These are phyloP conservation scores for Cyphellophora attinorum DNA, from an alignment of 2,329 filamentous ascomycete species.

Conservation along the genomic window DNA sequence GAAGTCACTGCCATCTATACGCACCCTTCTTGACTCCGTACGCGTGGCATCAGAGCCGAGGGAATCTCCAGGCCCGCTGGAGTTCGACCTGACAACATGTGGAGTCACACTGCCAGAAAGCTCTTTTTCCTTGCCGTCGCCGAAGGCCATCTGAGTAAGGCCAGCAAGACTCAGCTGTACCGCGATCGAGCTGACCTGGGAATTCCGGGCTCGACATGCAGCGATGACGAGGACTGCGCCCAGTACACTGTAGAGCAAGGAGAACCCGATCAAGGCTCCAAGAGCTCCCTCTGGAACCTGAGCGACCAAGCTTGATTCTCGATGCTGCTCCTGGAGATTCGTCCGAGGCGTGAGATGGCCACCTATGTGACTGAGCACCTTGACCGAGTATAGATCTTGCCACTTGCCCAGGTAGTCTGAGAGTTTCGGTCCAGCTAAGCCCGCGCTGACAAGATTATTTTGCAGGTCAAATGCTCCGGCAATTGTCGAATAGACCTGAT, in stretches of 20 bases:
- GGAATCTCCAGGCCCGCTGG: too few species aligned
- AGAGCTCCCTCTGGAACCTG: constrained; percentile 15
- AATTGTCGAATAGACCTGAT: constrained; percentile 6
- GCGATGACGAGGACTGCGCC: constrained; percentile 7
- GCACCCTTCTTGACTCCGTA: constrained; percentile 1
- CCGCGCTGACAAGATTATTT: constrained; percentile 10
- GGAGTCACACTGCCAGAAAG: not conserved
- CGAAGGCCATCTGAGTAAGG: constrained; percentile 9
- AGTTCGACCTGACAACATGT: too few species aligned
- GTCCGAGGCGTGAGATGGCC: constrained; percentile 10
- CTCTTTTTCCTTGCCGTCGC: constrained; percentile 1
- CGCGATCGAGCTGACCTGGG: constrained; percentile 7
- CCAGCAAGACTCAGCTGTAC: constrained; percentile 8
- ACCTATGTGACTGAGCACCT: constrained; percentile 15
- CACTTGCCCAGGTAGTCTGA: constrained; percentile 6
- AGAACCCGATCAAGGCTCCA: constrained; percentile 12
- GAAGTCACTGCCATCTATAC: constrained; percentile 1
- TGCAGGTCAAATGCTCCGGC: constrained; percentile 11
- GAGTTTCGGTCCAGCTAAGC: constrained; percentile 7
- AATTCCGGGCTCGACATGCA: constrained; percentile 4
- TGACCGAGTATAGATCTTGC: constrained; percentile 7
- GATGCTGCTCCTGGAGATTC: constrained; percentile 12
- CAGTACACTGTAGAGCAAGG: constrained; percentile 12
- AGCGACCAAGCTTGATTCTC: constrained; percentile 13
- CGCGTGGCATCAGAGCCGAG: too few species aligned